Evolutionary conservation across 139 green algal species (phyloP).

Genomic region (Ulvella scutata): DNA sequence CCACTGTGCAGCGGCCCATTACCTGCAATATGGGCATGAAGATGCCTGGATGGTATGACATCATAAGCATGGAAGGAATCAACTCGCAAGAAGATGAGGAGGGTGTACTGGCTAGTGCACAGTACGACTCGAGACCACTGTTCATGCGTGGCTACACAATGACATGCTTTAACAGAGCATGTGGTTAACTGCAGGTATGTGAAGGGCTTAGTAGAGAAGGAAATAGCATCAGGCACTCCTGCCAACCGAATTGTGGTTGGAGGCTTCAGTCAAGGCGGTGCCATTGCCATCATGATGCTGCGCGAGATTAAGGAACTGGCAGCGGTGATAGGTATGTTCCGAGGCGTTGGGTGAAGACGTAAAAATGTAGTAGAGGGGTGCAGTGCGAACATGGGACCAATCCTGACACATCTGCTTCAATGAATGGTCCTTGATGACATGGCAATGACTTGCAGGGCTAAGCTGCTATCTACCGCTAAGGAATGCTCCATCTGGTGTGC

Average conservation of each 20-base stretch:
- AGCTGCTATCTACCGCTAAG: slow-evolving; percentile 45
- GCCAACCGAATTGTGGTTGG: slow-evolving; percentile 33
- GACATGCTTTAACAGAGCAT: background rate
- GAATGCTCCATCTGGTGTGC: slow-evolving; percentile 33
- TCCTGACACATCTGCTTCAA: background rate
- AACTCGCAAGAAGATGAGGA: slow-evolving; percentile 28
- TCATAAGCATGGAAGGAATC: slow-evolving; percentile 30
- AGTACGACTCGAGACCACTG: too few relatives aligned
- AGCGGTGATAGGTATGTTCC: slow-evolving; percentile 13
- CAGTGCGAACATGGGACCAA: background rate
- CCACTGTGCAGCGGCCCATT: slow-evolving; percentile 22
- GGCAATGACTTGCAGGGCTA: slow-evolving; percentile 23
- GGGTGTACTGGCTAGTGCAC: slow-evolving; percentile 30
- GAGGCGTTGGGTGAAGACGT: background rate
- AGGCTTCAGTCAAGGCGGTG: slow-evolving; percentile 65
- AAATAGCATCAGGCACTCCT: slow-evolving; percentile 30
- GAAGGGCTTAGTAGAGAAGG: slow-evolving; percentile 25
- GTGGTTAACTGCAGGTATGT: slow-evolving; percentile 21
- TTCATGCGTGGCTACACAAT: too few relatives aligned
- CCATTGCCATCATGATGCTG: slow-evolving; percentile 45
- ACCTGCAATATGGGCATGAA: slow-evolving; percentile 41
- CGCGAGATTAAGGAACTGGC: slow-evolving; percentile 13
- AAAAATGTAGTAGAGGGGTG: background rate
- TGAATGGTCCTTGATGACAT: background rate
- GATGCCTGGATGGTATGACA: slow-evolving; percentile 48